Percentiles rank a stretch among this genome's conserved stretches.
Evolutionary conservation across 306 rosid genomes (phyloP).

Genomic region (Sindora glabra): DNA sequence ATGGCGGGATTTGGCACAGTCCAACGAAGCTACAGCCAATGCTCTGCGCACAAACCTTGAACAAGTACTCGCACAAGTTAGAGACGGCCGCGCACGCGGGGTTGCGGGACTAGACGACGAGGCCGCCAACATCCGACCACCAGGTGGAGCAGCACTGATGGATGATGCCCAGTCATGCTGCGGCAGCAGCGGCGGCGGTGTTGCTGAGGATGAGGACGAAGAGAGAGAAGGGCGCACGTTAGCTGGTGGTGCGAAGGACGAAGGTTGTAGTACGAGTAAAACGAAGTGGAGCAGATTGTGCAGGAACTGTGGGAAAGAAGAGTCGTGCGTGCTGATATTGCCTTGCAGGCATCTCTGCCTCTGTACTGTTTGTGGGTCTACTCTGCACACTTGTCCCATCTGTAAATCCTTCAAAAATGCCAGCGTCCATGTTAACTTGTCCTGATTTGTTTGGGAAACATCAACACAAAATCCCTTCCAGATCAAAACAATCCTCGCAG

Average conservation of each 20-base stretch:
- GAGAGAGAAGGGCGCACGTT: conserved; percentile 28
- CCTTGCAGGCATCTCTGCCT: conserved; percentile 92
- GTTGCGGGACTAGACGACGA: neutral
- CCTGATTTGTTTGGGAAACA: no score
- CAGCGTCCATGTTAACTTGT: conserved; percentile 71
- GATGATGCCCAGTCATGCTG: conserved; percentile 67
- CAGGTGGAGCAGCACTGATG: neutral
- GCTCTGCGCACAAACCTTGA: conserved; percentile 56
- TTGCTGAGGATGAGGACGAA: neutral
- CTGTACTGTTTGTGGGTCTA: conserved; percentile 71
- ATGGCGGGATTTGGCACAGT: conserved; percentile 84
- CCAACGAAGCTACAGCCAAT: conserved; percentile 84
- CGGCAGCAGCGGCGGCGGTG: conserved; percentile 32
- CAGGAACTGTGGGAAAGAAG: conserved; percentile 69
- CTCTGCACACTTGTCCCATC: conserved; percentile 67
- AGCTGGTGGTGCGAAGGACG: conserved; percentile 8
- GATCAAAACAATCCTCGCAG: no score
- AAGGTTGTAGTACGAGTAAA: no score
- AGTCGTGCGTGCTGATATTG: conserved; percentile 73
- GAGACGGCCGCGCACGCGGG: conserved; percentile 5
- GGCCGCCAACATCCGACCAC: neutral
- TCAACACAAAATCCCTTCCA: no score
- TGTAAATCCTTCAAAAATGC: conserved; percentile 79
- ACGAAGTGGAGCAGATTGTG: conserved; percentile 37
- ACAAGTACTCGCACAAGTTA: conserved; percentile 43